These are phyloP conservation scores for Ottelia alismoides DNA, from an alignment of 106 monocot genomes.

Conservation along the genomic window DNA sequence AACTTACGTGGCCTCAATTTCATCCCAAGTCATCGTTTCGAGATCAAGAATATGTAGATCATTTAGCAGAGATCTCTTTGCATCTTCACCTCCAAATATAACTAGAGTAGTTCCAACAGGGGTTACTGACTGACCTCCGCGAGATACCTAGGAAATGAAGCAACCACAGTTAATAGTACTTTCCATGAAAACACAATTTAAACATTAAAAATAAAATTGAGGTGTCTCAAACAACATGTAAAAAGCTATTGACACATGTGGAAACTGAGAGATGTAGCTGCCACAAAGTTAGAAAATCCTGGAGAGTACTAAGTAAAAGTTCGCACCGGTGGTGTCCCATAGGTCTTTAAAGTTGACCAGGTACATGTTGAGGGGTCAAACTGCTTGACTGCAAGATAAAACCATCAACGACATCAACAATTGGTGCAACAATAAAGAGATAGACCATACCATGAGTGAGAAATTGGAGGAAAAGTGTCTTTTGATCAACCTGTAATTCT, in stretches of 20 bases:
- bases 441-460: not conserved
- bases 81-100: constrained; percentile 99
- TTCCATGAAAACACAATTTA: too few relatives aligned
- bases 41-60: constrained; percentile 98
- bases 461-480: not conserved
- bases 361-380: constrained; percentile 76
- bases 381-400: constrained; percentile 64
- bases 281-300: too few relatives aligned
- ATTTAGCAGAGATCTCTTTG: constrained; percentile 88
- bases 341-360: constrained; percentile 87
- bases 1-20: constrained; percentile 89
- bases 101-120: constrained; percentile 85
- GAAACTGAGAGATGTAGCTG: too few relatives aligned
- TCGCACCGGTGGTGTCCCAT: constrained; percentile 89
- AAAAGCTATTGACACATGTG: too few relatives aligned
- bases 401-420: too few relatives aligned
- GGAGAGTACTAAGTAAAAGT: not conserved
- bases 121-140: constrained; percentile 91
- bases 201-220: too few relatives aligned
- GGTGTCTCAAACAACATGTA: too few relatives aligned
- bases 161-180: too few relatives aligned
- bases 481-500: constrained; percentile 57
- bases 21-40: constrained; percentile 99
- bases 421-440: constrained; percentile 2
- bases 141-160: constrained; percentile 53